A percentile compares a stretch with the other conserved stretches of the same genome.
Conservation (phyloP, 78 protist genomes). For the Dictyostelium discoideum region DNA sequence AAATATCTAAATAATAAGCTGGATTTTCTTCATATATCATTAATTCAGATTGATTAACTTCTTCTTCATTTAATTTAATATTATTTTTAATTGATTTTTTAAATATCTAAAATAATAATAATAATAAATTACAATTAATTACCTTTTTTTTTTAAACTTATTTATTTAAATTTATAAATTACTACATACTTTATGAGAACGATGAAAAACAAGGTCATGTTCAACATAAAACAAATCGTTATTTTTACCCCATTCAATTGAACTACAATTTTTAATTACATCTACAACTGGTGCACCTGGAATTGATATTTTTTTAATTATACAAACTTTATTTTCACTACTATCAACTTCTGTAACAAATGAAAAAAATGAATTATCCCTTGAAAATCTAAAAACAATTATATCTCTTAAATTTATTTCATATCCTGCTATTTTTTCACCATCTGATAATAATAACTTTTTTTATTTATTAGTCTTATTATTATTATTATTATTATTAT, state of each 20-base stretch:
- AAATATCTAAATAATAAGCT: conserved; percentile 19
- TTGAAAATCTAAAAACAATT: conserved; percentile 24
- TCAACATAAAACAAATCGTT: conserved; percentile 43
- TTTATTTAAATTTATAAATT: not conserved
- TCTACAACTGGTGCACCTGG: conserved; percentile 1
- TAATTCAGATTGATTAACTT: not conserved
- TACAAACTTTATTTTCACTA: conserved; percentile 7
- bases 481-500: not conserved
- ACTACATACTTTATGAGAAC: conserved; percentile 3
- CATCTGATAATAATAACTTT: not conserved
- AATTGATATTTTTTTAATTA: not conserved
- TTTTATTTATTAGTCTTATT: not conserved
- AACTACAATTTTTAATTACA: conserved; percentile 18
- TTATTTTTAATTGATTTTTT: not conserved
- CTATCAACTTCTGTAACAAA: conserved; percentile 33
- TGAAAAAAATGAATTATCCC: not conserved
- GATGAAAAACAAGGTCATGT: not conserved
- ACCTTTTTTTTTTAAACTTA: not conserved
- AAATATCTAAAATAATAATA: not conserved
- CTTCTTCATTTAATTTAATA: not conserved
- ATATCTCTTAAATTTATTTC: not conserved
- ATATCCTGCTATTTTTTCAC: not conserved
- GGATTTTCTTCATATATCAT: conserved; percentile 35
- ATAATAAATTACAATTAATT: not conserved
- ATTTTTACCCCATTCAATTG: conserved; percentile 57